These are phyloP conservation scores for Giardia duodenalis DNA, from an alignment of 208 protist species.

Conservation along the genomic window DNA sequence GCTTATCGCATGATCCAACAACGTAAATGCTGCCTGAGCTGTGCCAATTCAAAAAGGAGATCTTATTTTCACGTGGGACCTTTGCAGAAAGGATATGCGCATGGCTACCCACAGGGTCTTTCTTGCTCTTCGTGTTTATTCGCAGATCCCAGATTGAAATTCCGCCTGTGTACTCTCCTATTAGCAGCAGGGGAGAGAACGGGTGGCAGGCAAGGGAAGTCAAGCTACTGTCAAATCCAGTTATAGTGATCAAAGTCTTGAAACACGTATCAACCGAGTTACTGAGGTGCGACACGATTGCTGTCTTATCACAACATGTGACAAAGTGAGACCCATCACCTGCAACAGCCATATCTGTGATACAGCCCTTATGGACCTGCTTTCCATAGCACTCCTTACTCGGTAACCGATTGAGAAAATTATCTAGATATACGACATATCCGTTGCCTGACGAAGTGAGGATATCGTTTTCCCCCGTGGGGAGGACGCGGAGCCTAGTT, in stretches of 20 bases:
- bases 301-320: neutral
- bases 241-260: neutral
- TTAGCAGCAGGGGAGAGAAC: neutral
- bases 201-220: neutral
- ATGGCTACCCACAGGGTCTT: neutral
- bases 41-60: neutral
- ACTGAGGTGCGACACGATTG: neutral
- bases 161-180: neutral
- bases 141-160: neutral
- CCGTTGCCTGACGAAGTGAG: neutral
- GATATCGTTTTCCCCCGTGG: neutral
- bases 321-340: neutral
- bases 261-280: neutral
- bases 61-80: neutral
- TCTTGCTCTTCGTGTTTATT: neutral
- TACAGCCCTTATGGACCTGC: neutral
- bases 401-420: neutral
- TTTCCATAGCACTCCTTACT: no score
- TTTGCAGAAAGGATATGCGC: no score
- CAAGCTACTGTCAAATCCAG: no score
- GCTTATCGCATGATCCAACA: neutral
- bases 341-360: neutral
- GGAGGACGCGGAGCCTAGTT: neutral
- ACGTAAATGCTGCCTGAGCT: neutral
- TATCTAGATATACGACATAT: neutral